Conservation (phyloP, 768 basidiomycete genomes). For the Trametes maxima region DNA sequence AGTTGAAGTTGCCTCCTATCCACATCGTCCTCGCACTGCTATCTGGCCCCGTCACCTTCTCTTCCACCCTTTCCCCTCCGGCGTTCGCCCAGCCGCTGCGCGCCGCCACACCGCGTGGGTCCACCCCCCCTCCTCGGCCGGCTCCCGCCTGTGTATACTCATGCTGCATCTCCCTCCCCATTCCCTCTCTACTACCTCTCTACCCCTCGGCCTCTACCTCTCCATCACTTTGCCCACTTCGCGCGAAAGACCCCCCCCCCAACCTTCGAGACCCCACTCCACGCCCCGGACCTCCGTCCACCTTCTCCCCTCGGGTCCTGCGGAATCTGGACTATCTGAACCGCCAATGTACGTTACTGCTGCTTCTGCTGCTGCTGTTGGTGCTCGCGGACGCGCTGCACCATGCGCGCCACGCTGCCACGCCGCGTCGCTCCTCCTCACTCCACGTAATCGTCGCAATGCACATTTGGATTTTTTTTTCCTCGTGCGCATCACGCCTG, state of each 20-base stretch:
- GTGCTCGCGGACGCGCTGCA: neutral
- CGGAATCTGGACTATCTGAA: no score
- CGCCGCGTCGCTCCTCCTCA: neutral
- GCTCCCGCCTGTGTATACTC: neutral
- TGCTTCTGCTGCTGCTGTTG: no score
- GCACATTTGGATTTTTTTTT: no score
- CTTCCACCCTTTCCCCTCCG: neutral
- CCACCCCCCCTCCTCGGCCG: no score
- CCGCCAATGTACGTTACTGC: no score
- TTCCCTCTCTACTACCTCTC: neutral
- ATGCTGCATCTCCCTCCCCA: neutral
- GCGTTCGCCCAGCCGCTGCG: neutral
- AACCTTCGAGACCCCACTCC: neutral
- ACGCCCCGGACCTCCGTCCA: neutral
- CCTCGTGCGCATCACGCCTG: no score
- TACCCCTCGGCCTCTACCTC: neutral
- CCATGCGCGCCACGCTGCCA: neutral
- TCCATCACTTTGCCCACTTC: no score
- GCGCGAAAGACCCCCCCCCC: neutral
- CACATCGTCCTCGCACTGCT: neutral
- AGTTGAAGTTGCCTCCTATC: neutral
- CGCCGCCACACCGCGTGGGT: no score
- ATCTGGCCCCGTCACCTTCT: neutral
- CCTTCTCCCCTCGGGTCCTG: no score
- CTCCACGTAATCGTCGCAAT: no score